Base-by-base conservation (phyloP, 495 filamentous ascomycete species). In the Tuber aestivum region DNA sequence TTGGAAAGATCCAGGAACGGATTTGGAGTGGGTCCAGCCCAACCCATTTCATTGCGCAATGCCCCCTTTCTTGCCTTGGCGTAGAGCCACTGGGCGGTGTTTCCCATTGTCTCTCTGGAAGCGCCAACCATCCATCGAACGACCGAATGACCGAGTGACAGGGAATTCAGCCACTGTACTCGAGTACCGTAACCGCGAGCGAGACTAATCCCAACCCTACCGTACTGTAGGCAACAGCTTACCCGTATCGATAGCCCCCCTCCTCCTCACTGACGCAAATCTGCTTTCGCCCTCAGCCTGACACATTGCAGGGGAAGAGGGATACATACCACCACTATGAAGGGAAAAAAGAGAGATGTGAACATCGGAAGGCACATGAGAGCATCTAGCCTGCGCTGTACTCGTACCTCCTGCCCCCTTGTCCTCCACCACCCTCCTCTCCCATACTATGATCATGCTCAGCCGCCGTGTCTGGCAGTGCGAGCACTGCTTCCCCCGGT, bases 1-100 rank as follows among this genome's bases (percentile, higher is more conserved):
- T 35, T 65, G 56, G n/a, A 32, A 35, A 65, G 56, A 65, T 65
- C 12, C 56, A 65, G 56, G 56, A 65, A 65, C 56, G 14, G 56
- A 32, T 35, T 18, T 65, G 35, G 56, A 65, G 56, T 0, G 35
- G 35, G 56, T 35, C 56, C 56, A 65, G 27, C 27, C 27, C 14
- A 65, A 2, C 56, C 12, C 7, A 16, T 35, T 65, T 35, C 56
- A 48, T 40, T 41, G 38, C 70, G 74, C 74, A 72, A 56, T 41
- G 56, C 74, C 74, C 23, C 74, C 42, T 72, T 35, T 40, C 48
- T 65, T 73, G 48, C 20, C 72, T 65, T 73, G 72, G 74, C 69
- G 20, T 69, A 41, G 69, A 50, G 74, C 74, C 44, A 41, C 73
- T 41, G 73, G 73, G 27, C 56, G 56, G 56, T 65, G 56, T 65